Percentiles rank a stretch among this genome's conserved stretches.
Evolutionary conservation across 2,329 filamentous ascomycete genomes (phyloP).

Genomic region (Ceratocystis destructans): DNA sequence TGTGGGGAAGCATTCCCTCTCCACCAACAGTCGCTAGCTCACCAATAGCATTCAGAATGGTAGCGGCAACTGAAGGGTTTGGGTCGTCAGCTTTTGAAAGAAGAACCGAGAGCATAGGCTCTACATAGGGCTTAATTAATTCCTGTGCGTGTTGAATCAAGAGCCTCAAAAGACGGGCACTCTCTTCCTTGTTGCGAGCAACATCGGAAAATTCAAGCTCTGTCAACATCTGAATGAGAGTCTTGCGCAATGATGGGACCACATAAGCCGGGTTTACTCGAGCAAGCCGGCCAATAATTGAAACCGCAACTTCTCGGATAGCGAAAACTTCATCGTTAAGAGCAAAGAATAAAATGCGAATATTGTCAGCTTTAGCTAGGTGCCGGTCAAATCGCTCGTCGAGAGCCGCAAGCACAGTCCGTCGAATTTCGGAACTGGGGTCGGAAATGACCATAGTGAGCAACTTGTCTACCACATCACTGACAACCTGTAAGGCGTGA

Average conservation of each 20-base stretch:
- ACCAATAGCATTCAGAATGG: slow-evolving; percentile 87
- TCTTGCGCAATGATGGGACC: slow-evolving; percentile 86
- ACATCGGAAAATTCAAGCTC: slow-evolving; percentile 95
- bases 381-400: slow-evolving; percentile 92
- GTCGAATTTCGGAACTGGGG: slow-evolving; percentile 72
- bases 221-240: slow-evolving; percentile 88
- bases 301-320: slow-evolving; percentile 87
- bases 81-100: slow-evolving; percentile 79
- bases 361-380: slow-evolving; percentile 94
- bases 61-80: slow-evolving; percentile 79
- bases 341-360: slow-evolving; percentile 85
- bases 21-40: slow-evolving; percentile 89
- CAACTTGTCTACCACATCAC: slow-evolving; percentile 93
- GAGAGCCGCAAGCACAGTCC: slow-evolving; percentile 75
- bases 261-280: slow-evolving; percentile 91
- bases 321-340: slow-evolving; percentile 89
- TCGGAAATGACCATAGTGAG: slow-evolving; percentile 91
- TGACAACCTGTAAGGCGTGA: slow-evolving; percentile 91
- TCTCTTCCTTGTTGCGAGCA: slow-evolving; percentile 88
- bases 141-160: slow-evolving; percentile 86
- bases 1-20: slow-evolving; percentile 84
- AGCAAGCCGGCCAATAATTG: slow-evolving; percentile 87
- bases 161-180: slow-evolving; percentile 79
- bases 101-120: slow-evolving; percentile 90
- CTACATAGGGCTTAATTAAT: slow-evolving; percentile 90